A percentile compares a stretch with the other conserved stretches of the same genome.
These are phyloP conservation scores for Nannizziopsis barbatae DNA, from an alignment of 2,329 filamentous ascomycete genomes.

Conservation along the genomic window DNA sequence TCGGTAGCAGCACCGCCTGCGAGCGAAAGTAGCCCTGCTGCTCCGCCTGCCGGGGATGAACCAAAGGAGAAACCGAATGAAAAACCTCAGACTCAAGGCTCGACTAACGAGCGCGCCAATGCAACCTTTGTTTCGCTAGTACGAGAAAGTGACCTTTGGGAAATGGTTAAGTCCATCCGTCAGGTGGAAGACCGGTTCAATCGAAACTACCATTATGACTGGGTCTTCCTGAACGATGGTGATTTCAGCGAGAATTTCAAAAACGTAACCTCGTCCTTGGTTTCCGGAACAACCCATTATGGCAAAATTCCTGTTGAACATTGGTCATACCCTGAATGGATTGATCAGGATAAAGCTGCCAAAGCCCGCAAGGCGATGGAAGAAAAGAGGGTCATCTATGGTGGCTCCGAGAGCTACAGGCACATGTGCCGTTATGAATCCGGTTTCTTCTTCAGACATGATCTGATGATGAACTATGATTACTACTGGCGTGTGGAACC, in stretches of 20 bases:
- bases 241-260: slow-evolving; percentile 91
- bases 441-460: slow-evolving; percentile 96
- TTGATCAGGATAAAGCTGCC: slow-evolving; percentile 85
- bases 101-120: slow-evolving; percentile 59
- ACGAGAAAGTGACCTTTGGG: slow-evolving; percentile 88
- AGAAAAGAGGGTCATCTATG: slow-evolving; percentile 92
- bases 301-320: slow-evolving; percentile 82
- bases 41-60: too few relatives aligned
- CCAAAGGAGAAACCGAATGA: background rate
- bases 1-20: background rate
- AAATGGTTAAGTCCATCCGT: slow-evolving; percentile 89
- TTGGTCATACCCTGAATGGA: slow-evolving; percentile 94
- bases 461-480: slow-evolving; percentile 88
- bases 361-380: slow-evolving; percentile 91
- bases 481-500: slow-evolving; percentile 99
- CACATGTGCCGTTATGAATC: slow-evolving; percentile 99
- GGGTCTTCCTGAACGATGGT: slow-evolving; percentile 97
- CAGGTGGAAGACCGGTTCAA: slow-evolving; percentile 98
- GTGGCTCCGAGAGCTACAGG: slow-evolving; percentile 89
- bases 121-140: slow-evolving; percentile 95
- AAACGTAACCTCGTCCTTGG: slow-evolving; percentile 73
- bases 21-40: background rate
- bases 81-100: slow-evolving; percentile 13
- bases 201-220: slow-evolving; percentile 90
- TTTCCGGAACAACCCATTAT: slow-evolving; percentile 88